A percentile compares a stretch with the other conserved stretches of the same genome.
phyloP scores from a whole-genome alignment of 2,329 filamentous ascomycete genomes.

The Massarina eburnea region DNA sequence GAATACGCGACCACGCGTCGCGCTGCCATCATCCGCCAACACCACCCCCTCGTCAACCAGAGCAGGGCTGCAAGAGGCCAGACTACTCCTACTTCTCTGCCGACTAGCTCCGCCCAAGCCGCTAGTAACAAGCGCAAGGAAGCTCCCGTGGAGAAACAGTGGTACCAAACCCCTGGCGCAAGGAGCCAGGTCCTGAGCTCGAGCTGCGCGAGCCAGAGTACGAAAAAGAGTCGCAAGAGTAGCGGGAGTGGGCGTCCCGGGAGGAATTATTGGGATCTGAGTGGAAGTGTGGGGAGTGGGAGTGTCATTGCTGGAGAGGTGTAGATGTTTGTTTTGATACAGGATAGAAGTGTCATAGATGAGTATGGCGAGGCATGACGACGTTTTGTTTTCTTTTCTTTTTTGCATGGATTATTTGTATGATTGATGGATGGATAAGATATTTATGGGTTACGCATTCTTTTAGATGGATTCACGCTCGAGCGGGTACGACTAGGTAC shows the following conservation, averaged over 20 bases:
- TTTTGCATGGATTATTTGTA: no score
- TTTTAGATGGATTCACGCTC: no score
- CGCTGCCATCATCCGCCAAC: constrained; percentile 80
- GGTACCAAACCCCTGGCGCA: constrained; percentile 17
- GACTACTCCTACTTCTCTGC: constrained; percentile 12
- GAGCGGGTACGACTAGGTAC: no score
- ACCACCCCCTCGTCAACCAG: constrained; percentile 77
- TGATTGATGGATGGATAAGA: no score
- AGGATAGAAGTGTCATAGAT: neutral
- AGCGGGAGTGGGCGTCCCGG: constrained; percentile 61
- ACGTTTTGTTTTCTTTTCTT: no score
- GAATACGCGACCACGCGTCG: constrained; percentile 59
- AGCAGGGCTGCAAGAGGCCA: constrained; percentile 40
- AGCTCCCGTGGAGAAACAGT: constrained; percentile 22
- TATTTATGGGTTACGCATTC: no score
- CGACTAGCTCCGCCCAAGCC: constrained; percentile 21
- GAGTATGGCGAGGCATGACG: no score
- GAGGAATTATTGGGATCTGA: constrained; percentile 90
- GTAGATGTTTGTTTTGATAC: constrained; percentile 2
- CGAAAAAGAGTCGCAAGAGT: constrained; percentile 69
- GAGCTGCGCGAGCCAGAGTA: constrained; percentile 87
- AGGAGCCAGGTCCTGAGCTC: constrained; percentile 39
- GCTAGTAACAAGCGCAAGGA: constrained; percentile 20
- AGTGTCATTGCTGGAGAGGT: constrained; percentile 39
- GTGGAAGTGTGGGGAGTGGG: constrained; percentile 75